phyloP scores from a whole-genome alignment of 805 yeast species.

The Saccharomycopsis sp. region DNA sequence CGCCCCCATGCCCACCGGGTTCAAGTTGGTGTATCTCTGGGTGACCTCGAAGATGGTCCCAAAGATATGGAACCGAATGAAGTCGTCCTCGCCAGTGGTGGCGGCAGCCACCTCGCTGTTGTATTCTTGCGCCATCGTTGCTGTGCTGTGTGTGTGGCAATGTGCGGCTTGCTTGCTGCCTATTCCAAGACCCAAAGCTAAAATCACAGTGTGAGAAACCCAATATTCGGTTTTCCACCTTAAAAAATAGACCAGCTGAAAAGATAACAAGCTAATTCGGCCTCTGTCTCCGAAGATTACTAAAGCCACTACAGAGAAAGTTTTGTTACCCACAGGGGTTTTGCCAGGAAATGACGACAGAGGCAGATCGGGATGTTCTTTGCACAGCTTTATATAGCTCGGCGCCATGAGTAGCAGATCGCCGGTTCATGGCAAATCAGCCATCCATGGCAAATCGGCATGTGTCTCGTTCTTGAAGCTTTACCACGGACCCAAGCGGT shows the following conservation, averaged over 20 bases:
- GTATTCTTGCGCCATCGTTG: not conserved
- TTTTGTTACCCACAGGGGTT: too few species aligned
- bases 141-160: not conserved
- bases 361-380: too few species aligned
- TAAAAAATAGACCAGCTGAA: not conserved
- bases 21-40: slow-evolving; percentile 78
- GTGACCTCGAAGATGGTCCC: slow-evolving; percentile 95
- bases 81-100: slow-evolving; percentile 6
- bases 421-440: too few species aligned
- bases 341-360: too few species aligned
- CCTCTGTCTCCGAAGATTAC: too few species aligned
- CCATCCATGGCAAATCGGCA: too few species aligned
- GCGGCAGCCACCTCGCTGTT: not conserved
- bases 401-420: too few species aligned
- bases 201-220: not conserved
- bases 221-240: not conserved
- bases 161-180: not conserved
- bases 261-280: not conserved
- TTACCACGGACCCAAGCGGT: too few species aligned
- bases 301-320: not conserved
- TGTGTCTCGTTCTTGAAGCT: too few species aligned
- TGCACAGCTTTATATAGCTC: too few species aligned
- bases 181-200: not conserved
- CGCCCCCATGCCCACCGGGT: slow-evolving; percentile 99
- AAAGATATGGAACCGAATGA: slow-evolving; percentile 76